Conservation (phyloP, 371 early-diverging fungal species). For the Chytridium lagenaria region DNA sequence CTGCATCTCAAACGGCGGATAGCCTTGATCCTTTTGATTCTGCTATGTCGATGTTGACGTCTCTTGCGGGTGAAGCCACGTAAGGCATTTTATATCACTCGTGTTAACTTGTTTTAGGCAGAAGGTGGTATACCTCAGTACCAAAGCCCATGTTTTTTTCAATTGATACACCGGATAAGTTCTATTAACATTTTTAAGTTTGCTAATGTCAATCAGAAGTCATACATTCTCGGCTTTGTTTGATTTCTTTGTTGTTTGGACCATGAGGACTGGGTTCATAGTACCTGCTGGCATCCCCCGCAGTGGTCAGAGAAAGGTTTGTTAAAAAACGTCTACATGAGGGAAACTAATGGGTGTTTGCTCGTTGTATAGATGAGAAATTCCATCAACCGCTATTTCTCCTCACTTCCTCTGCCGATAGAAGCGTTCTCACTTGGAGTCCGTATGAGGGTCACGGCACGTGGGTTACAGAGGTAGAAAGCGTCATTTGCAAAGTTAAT, state of each 20-base stretch:
- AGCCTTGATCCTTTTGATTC: too few relatives aligned
- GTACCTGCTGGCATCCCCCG: slow-evolving; percentile 78
- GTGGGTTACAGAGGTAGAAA: slow-evolving; percentile 73
- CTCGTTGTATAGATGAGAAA: too few relatives aligned
- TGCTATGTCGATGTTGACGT: slow-evolving; percentile 5
- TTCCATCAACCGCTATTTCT: slow-evolving; percentile 74
- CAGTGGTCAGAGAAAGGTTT: neutral
- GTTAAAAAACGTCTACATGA: too few relatives aligned
- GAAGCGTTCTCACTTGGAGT: slow-evolving; percentile 90
- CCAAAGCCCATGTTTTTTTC: slow-evolving; percentile 78
- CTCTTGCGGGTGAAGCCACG: neutral
- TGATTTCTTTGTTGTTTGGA: slow-evolving; percentile 84
- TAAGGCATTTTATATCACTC: neutral
- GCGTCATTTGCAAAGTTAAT: neutral
- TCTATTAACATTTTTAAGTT: neutral
- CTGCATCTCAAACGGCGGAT: neutral
- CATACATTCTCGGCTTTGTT: slow-evolving; percentile 58
- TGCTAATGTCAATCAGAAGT: neutral
- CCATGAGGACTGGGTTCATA: slow-evolving; percentile 96
- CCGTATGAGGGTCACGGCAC: slow-evolving; percentile 82
- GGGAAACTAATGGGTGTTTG: too few relatives aligned
- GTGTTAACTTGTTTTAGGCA: neutral
- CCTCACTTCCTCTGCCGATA: slow-evolving; percentile 90
- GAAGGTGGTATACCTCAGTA: slow-evolving; percentile 63
- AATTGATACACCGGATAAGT: slow-evolving; percentile 43